Evolutionary conservation across 164 flowering plant genomes (phyloP).

Genomic region (Magnolia kwangsiensis): DNA sequence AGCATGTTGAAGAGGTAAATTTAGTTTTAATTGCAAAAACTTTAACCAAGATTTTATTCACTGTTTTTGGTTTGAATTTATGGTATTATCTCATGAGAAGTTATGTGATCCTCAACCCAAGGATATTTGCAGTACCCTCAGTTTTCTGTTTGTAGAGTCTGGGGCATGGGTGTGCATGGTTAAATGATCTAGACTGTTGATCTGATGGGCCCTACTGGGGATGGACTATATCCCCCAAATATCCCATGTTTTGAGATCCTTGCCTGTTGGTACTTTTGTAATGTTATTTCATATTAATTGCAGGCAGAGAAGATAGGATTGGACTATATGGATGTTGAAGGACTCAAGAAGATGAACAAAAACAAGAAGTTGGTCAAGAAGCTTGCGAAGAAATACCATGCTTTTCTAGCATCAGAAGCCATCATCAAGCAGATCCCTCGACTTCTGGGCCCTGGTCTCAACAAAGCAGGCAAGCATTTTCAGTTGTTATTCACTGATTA

Average conservation of each 20-base stretch:
- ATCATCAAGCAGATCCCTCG: constrained; percentile 64
- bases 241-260: background rate
- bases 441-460: constrained; percentile 63
- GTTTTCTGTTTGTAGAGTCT: background rate
- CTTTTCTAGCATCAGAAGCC: constrained; percentile 60
- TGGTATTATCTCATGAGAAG: background rate
- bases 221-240: background rate
- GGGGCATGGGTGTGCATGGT: background rate
- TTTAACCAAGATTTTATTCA: background rate
- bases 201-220: background rate
- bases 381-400: constrained; percentile 58
- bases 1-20: constrained; percentile 71
- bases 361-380: constrained; percentile 64
- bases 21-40: background rate
- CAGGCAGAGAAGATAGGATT: constrained; percentile 58
- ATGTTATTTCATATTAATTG: background rate
- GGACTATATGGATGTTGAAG: constrained; percentile 59
- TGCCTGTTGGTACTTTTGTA: background rate
- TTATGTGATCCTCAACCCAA: background rate
- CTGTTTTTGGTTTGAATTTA: background rate
- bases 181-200: background rate
- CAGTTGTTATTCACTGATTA: background rate
- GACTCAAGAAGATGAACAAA: constrained; percentile 55
- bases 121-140: background rate
- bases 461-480: constrained; percentile 53